These are phyloP conservation scores for Capsicum chinense DNA, from an alignment of 257 asterid species.

Conservation along the genomic window DNA sequence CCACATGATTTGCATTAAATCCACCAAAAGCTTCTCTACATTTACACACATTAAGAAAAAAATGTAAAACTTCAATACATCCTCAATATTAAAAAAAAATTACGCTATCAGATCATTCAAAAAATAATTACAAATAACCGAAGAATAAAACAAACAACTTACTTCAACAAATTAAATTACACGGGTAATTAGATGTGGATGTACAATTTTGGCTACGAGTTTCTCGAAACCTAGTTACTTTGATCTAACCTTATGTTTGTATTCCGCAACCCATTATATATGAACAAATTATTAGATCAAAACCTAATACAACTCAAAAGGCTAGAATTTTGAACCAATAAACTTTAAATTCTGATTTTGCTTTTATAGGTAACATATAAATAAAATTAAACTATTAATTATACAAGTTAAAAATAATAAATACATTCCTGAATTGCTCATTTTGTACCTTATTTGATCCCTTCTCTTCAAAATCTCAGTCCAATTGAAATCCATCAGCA, in stretches of 20 bases:
- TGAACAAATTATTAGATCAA: background rate
- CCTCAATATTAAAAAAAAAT: too few species aligned
- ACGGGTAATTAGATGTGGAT: too few species aligned
- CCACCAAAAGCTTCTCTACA: slow-evolving; percentile 71
- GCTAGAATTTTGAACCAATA: fast-evolving
- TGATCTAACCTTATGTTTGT: background rate
- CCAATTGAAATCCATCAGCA: slow-evolving; percentile 96
- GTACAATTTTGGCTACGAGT: background rate
- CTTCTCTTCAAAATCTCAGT: slow-evolving; percentile 80
- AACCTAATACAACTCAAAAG: background rate
- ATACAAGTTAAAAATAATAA: background rate
- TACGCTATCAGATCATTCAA: too few species aligned
- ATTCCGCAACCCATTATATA: background rate
- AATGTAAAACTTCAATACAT: too few species aligned
- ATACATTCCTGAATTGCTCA: background rate
- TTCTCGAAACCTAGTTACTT: background rate
- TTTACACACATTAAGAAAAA: background rate
- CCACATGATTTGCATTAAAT: slow-evolving; percentile 69
- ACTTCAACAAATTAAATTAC: too few species aligned
- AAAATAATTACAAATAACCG: too few species aligned
- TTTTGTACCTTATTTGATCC: slow-evolving; percentile 59
- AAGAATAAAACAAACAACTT: background rate
- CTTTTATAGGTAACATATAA: fast-evolving
- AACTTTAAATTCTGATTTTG: background rate
- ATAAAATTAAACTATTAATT: background rate